phyloP scores from a whole-genome alignment of 1,139 yeast species.

The Pneumocystis oryctolagi region DNA sequence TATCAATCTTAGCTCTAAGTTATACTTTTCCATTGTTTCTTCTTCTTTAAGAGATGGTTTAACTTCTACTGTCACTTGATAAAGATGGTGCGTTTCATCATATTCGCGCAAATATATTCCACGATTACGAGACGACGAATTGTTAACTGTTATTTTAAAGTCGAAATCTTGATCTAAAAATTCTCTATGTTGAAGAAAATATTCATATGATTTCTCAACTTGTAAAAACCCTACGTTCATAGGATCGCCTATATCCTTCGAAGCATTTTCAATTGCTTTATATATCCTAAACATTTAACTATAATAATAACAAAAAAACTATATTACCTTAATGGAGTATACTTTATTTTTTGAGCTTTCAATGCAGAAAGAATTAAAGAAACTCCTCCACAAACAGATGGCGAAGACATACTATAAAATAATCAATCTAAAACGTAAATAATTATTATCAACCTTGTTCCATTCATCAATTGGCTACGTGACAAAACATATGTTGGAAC shows the following conservation, averaged over 20 bases:
- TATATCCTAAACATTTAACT: constrained; percentile 1
- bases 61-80: constrained; percentile 4
- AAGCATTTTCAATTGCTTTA: constrained; percentile 8
- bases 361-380: constrained; percentile 11
- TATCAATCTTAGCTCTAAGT: constrained; percentile 6
- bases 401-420: constrained; percentile 11
- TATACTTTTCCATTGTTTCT: constrained; percentile 5
- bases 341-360: constrained; percentile 6
- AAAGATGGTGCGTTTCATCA: constrained; percentile 5
- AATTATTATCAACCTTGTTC: constrained; percentile 4
- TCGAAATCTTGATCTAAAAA: constrained; percentile 9
- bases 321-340: constrained; percentile 4
- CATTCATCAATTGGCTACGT: constrained; percentile 13
- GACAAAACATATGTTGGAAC: constrained; percentile 12
- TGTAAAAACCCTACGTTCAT: constrained; percentile 12
- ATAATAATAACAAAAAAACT: not conserved
- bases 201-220: constrained; percentile 9
- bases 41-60: constrained; percentile 8
- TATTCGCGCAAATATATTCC: constrained; percentile 10
- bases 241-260: constrained; percentile 8
- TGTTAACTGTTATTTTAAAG: constrained; percentile 3
- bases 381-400: constrained; percentile 14
- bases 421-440: not conserved
- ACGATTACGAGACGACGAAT: not conserved
- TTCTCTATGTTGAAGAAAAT: constrained; percentile 6